Base-by-base conservation (phyloP, 768 basidiomycete genomes). In the Phaeolepiota aurea region DNA sequence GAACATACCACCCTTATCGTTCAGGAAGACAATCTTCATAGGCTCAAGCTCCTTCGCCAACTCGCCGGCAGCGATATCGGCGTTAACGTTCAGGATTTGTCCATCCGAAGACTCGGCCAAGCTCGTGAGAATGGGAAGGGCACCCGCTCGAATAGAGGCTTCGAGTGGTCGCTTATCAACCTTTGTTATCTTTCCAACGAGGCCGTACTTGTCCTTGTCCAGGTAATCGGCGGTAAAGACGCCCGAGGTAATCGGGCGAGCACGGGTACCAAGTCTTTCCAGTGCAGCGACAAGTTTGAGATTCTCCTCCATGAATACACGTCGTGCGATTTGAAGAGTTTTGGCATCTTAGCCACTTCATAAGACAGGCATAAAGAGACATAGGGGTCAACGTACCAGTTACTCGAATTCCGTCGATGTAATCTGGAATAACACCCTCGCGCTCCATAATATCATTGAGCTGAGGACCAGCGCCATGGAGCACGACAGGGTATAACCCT, bases 71-170 rank as follows among this genome's bases (percentile, higher is more conserved):
- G 96, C 96, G 47, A 98, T 87, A 58, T 99, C 96, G 15, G 96
- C 96, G 55, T 98, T 99, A 59, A 99, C 96, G 54, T 99, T 99
- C 47, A 98, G 72, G 51, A 99, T 92, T 61, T 99, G 96, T n/a
- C 96, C 96, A 22, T 96, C 90, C 15, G 81, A 74, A 22, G 87
- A 87, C 64, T 98, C 96, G 4, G 96, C 94, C 38, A 99, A 69
- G 59, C 83, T 87, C 48, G 92, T 97, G 14, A 98, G 71, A 62
- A 99, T 96, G 43, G 96, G 96, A 18, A 99, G 73, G 15, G 91
- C 92, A 21, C 96, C 94, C 1, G 94, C 92, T 34, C 89, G 80
- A 58, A 99, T 99, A 36, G 93, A 82, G 2, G 93, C 94, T 62
- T 99, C 96, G 44, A 99, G 76, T 20, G 96, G 93, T 21, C 91